Evolutionary conservation across 2,329 filamentous ascomycete species (phyloP).

Genomic region (Pyrenochaeta sp.): DNA sequence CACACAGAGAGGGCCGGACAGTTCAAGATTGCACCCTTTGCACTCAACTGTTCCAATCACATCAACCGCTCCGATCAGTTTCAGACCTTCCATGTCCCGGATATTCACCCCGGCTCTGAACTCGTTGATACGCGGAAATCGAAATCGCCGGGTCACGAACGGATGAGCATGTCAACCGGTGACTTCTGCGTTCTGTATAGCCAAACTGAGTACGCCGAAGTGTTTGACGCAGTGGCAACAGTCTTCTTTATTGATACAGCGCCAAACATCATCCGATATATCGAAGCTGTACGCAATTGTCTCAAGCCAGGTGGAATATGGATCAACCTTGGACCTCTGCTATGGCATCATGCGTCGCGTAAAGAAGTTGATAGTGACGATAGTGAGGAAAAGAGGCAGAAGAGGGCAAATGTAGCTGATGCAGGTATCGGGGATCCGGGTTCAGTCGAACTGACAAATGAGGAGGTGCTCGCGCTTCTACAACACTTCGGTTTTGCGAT

Average conservation of each 20-base stretch:
- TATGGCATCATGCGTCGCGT: conserved; percentile 94
- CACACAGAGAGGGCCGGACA: conserved; percentile 66
- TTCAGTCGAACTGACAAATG: conserved; percentile 86
- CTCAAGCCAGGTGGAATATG: conserved; percentile 80
- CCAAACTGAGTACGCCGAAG: conserved; percentile 65
- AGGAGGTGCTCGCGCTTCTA: conserved; percentile 83
- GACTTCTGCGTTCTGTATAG: conserved; percentile 92
- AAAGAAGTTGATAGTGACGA: conserved; percentile 4
- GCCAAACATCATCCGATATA: conserved; percentile 88
- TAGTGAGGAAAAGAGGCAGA: conserved; percentile 16
- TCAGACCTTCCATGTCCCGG: conserved; percentile 76
- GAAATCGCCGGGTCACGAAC: conserved; percentile 58
- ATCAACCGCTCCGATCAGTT: conserved; percentile 77
- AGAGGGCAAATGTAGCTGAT: conserved; percentile 26
- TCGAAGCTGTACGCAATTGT: conserved; percentile 82
- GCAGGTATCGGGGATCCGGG: conserved; percentile 85
- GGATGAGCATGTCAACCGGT: conserved; percentile 91
- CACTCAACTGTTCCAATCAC: conserved; percentile 89
- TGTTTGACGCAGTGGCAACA: conserved; percentile 83
- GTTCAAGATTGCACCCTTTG: conserved; percentile 84
- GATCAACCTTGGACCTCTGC: conserved; percentile 87
- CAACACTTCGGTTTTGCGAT: conserved; percentile 79
- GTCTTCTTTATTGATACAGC: conserved; percentile 99
- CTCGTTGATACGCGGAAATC: conserved; percentile 37
- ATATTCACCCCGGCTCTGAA: conserved; percentile 63